A percentile compares a stretch with the other conserved stretches of the same genome.
phyloP scores from a whole-genome alignment of 2,329 filamentous ascomycete genomes.

The Hypoxylon sp. region DNA sequence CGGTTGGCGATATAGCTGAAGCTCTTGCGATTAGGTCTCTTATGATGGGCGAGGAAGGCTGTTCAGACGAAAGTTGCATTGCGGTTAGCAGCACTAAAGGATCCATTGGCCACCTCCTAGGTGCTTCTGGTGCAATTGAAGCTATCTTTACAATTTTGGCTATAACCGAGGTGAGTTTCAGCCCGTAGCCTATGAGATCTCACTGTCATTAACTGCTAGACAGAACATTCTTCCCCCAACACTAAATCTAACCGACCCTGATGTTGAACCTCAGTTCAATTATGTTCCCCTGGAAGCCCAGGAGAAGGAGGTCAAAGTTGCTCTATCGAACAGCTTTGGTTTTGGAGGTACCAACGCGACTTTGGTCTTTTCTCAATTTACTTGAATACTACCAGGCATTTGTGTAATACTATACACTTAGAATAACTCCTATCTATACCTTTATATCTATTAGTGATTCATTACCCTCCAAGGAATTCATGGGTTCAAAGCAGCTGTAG shows the following conservation, averaged over 20 bases:
- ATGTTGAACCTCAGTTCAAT: slow-evolving; percentile 79
- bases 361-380: slow-evolving; percentile 71
- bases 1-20: slow-evolving; percentile 87
- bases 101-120: slow-evolving; percentile 88
- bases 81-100: slow-evolving; percentile 95
- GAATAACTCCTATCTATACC: neutral
- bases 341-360: slow-evolving; percentile 97
- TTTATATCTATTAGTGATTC: neutral
- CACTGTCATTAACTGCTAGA: slow-evolving; percentile 19
- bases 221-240: slow-evolving; percentile 86
- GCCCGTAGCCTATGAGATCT: neutral
- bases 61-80: slow-evolving; percentile 67
- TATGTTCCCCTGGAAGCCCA: slow-evolving; percentile 81
- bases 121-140: slow-evolving; percentile 90
- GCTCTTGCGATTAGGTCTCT: slow-evolving; percentile 81
- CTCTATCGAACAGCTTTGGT: slow-evolving; percentile 94
- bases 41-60: slow-evolving; percentile 77
- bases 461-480: too few species aligned
- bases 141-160: slow-evolving; percentile 85
- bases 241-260: slow-evolving; percentile 76
- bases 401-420: neutral
- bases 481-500: too few species aligned
- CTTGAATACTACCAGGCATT: neutral
- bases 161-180: slow-evolving; percentile 73
- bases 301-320: slow-evolving; percentile 73